Evolutionary conservation across 2,329 filamentous ascomycete genomes (phyloP), one percentile per base, ranked within the genome.

Genomic region (Escovopsis sp.): DNA sequence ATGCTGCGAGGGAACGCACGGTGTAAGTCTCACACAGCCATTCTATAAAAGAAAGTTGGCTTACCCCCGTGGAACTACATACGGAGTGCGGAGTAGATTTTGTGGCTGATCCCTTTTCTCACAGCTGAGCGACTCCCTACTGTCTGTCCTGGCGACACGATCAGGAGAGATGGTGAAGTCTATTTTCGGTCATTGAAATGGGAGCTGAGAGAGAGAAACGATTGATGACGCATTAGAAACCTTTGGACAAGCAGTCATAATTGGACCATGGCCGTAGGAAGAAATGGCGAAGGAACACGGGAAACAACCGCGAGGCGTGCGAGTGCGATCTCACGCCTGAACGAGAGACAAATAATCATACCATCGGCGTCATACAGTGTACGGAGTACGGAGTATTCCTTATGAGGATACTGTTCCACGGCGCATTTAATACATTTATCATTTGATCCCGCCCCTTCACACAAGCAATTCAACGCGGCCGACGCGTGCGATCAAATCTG

Each of bases 1-100:
- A 30, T 95, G 88, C 66, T 93, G 87, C 59, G 88, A 96, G 67
- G 77, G 72, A 47, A 94, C 87, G 32, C 89, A 96, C 61, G 89
- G 89, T 46, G 82, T 89, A 73, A 77, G 82, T 78, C 44, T 19
- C 12, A 26, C 12, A 1, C 6, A 9, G 15, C 32, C 9, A 18
- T 7, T 15, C 15, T 15, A 15, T 15, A 2, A 15, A 15, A 15
- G 15, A 2, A 15, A 15, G 15, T 15, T 15, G 15, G 15, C 15
- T 15, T 15, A 15, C 15, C 15, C 15, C 15, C 15, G 15, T 15
- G 15, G 15, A 15, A 33, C 37, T n/a, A 33, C 41, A 12, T n/a
- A 33, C 41, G n/a, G n/a, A 34, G 8, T 38, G 36, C 38, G 23
- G 23, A 23, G 23, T 4, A 23, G 12, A 35, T 30, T 10, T 30